Conservation (phyloP, 441 rosid species). For the Pelargonium cotyledonis region DNA sequence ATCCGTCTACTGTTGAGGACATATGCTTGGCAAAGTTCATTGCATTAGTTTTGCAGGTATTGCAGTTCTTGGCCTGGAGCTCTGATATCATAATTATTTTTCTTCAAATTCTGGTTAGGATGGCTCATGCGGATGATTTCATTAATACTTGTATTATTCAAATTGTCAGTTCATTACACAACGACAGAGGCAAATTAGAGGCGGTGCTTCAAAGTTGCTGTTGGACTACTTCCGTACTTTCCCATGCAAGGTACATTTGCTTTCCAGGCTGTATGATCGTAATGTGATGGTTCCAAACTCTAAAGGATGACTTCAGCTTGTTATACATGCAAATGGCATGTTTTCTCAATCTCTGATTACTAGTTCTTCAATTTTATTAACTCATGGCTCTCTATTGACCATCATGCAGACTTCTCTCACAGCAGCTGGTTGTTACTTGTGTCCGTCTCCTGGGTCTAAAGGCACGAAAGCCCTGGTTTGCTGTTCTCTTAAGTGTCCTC, state of each 20-base stretch:
- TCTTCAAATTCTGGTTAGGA: not conserved
- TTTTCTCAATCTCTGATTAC: not conserved
- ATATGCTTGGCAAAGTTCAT: conserved; percentile 64
- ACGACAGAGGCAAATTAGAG: conserved; percentile 75
- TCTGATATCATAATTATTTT: conserved; percentile 15
- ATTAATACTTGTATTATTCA: conserved; percentile 23
- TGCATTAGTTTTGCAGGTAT: conserved; percentile 66
- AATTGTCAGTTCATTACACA: conserved; percentile 73
- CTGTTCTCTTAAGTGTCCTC: conserved; percentile 59
- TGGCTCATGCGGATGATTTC: conserved; percentile 12
- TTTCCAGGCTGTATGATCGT: conserved; percentile 10
- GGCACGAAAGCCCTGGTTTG: conserved; percentile 75
- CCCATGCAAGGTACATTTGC: conserved; percentile 73
- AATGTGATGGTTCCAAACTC: too few species aligned
- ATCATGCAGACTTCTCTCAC: conserved; percentile 69
- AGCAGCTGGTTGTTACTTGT: conserved; percentile 91
- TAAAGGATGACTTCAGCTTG: not conserved
- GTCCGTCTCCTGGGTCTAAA: conserved; percentile 79
- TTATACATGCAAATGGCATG: not conserved
- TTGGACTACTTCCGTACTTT: conserved; percentile 48
- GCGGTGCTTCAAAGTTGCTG: conserved; percentile 64
- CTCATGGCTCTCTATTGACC: conserved; percentile 16
- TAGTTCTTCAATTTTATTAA: conserved; percentile 4
- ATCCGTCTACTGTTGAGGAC: conserved; percentile 47
- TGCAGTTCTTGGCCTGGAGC: conserved; percentile 8